These are phyloP conservation scores for Monosporascus sp. DNA, from an alignment of 2,329 filamentous ascomycete species.

Conservation along the genomic window DNA sequence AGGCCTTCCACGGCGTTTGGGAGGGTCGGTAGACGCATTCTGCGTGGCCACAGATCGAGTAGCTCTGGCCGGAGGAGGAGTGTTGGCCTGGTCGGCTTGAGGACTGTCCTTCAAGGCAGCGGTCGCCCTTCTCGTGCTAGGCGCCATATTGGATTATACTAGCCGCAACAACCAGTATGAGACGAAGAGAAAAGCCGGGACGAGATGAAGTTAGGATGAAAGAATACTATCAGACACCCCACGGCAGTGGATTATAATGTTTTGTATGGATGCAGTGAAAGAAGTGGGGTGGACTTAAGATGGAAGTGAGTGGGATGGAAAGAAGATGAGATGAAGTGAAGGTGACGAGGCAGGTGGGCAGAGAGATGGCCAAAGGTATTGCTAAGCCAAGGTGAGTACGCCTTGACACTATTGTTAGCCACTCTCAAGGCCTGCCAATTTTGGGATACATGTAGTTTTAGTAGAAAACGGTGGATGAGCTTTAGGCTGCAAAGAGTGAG, in stretches of 20 bases:
- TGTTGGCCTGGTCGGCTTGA: neutral
- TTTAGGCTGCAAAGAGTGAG: too few species aligned
- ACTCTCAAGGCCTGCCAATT: too few species aligned
- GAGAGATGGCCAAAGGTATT: too few species aligned
- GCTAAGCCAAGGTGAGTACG: too few species aligned
- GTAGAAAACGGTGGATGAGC: too few species aligned
- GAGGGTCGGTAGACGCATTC: neutral
- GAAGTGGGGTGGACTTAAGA: neutral
- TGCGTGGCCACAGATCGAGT: neutral
- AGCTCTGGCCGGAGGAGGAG: neutral
- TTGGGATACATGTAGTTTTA: too few species aligned
- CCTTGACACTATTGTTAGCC: too few species aligned
- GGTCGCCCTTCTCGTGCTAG: conserved; percentile 15
- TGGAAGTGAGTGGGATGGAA: neutral
- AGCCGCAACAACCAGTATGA: neutral
- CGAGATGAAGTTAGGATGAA: neutral
- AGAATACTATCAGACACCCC: neutral
- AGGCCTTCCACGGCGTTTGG: conserved; percentile 26
- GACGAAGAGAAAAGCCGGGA: neutral
- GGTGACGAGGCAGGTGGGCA: too few species aligned
- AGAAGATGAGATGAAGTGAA: neutral
- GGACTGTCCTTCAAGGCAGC: conserved; percentile 2
- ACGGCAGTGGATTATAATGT: neutral
- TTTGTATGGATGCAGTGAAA: neutral
- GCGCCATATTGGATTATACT: conserved; percentile 16